Percentiles rank a stretch among this genome's conserved stretches.
Evolutionary conservation across 305 asterid species (phyloP).

Genomic region (Fraxinus sp.): DNA sequence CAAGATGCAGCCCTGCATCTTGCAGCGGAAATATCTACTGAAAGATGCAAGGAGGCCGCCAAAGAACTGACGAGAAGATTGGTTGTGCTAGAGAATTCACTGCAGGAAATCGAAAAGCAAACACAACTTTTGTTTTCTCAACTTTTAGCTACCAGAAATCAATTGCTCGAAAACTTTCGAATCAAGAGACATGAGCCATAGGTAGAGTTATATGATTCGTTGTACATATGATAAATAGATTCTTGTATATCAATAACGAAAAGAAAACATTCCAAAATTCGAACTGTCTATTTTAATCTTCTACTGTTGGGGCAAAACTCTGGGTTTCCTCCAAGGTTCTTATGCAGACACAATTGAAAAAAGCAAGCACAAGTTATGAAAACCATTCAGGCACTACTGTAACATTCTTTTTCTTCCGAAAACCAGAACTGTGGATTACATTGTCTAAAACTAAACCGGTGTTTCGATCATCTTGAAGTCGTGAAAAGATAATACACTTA

Average conservation of each 20-base stretch:
- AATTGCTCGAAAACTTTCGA: constrained; percentile 46
- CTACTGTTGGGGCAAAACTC: background rate
- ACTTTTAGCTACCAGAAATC: constrained; percentile 51
- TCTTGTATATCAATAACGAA: background rate
- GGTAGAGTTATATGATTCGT: background rate
- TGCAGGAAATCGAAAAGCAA: constrained; percentile 41
- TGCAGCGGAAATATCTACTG: constrained; percentile 4
- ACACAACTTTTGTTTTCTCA: constrained; percentile 45
- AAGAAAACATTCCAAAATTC: background rate
- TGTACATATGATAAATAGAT: constrained; percentile 9
- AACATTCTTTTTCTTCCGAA: background rate
- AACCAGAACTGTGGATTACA: background rate
- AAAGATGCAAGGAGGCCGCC: constrained; percentile 18
- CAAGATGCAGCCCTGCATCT: constrained; percentile 31
- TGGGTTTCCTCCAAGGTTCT: background rate
- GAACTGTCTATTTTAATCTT: background rate
- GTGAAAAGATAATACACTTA: constrained; percentile 20
- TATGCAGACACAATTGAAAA: background rate
- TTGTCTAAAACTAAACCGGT: constrained; percentile 2
- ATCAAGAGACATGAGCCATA: constrained; percentile 15
- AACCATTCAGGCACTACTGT: background rate
- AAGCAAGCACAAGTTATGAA: background rate
- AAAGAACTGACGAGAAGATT: constrained; percentile 37
- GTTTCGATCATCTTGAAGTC: constrained; percentile 9
- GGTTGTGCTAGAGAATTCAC: constrained; percentile 37